Base-by-base conservation (phyloP, 768 basidiomycete genomes). In the Mycena venus region DNA sequence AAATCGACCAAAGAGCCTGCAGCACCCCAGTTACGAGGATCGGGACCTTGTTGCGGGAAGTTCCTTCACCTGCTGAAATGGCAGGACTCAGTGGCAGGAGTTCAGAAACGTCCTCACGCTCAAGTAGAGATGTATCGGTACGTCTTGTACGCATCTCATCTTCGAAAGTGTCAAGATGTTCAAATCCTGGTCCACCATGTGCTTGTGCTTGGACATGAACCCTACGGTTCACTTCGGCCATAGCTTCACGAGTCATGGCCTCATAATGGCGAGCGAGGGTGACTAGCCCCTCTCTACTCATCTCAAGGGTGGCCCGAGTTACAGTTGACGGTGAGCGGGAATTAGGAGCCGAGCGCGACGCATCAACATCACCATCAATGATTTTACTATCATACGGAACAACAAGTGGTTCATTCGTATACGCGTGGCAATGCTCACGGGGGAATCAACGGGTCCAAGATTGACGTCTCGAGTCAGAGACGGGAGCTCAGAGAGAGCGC, bases 11-110 rank as follows among this genome's bases (percentile, higher is more conserved):
- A 34, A 3, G 29, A 44, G 9, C 29, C 23, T 21, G 32, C 40
- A 5, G 23, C 62, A 15, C 62, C 62, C 62, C 62, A 64, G 47
- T 64, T 64, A 29, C 62, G 25, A 12, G 62, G 62, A 14, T 64
- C 62, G 11, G 31, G 42, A 12, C 62, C 44, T 64, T 62, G 44
- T 47, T 47, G 44, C 19, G 44, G 44, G 44, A 47, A 19, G 19
- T 15, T 17, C 44, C 44, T 17, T 47, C 44, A 47, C 2, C 44
- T 7, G 8, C 44, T 47, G 44, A 21, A 21, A 47, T 2, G 1
- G 44, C 12, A 19, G 44, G 3, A 47, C 44, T 47, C 42, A 17
- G 15, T 19, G 42, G n/a, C n/a, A n/a, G n/a, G n/a, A n/a, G n/a
- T n/a, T n/a, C n/a, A n/a, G n/a, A n/a, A n/a, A n/a, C n/a, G n/a